Base-by-base conservation (phyloP, 2,329 filamentous ascomycete genomes). In the Aspergillus pseudoglaucus region DNA sequence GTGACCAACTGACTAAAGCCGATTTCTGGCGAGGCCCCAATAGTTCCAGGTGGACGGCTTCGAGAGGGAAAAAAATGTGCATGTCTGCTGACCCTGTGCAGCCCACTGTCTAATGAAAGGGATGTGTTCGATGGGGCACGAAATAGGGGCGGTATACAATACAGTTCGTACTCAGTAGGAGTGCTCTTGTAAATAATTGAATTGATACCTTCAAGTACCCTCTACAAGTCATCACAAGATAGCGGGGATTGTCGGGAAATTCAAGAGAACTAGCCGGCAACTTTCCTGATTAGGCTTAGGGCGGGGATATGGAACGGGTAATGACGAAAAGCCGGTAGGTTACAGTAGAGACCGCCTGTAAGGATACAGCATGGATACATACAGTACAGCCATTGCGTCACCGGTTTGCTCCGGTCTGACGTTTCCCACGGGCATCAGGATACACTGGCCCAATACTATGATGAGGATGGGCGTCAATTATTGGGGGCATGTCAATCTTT, bases 81-180 rank as follows among this genome's bases (percentile, higher is more conserved):
- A 42, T 41, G 53, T 57, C 56, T 53, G 56, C 47, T 59, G 56
- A 57, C 56, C 55, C 27, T 25, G 20, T 22, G 25, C 43, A 56
- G 53, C 43, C 52, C 54, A 55, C 53, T 50, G 40, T 32, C 17
- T 50, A 44, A 39, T 32, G 9, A 47, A 33, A 37, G 25, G 25
- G 25, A 30, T 30, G 25, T 30, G 25, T 30, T 30, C 25, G 20
- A 46, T 54, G 58, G 56, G 49, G 54, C 33, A 6, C n/a, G n/a
- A 6, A 37, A 15, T 37, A 37, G n/a, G n/a, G 33, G 22, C 22
- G 22, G 33, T 17, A 23, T 41, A 20, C 22, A 20, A 12, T 22
- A 18, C 39, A 4, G 18, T 23, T 23, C 20, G 8, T 22, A 10
- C 17, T 41, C 20, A 41, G 3, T 41, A 38, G 9, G 10, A 17